Base-by-base conservation (phyloP, 1,284 basidiomycete species). In the Fomes fomentarius region DNA sequence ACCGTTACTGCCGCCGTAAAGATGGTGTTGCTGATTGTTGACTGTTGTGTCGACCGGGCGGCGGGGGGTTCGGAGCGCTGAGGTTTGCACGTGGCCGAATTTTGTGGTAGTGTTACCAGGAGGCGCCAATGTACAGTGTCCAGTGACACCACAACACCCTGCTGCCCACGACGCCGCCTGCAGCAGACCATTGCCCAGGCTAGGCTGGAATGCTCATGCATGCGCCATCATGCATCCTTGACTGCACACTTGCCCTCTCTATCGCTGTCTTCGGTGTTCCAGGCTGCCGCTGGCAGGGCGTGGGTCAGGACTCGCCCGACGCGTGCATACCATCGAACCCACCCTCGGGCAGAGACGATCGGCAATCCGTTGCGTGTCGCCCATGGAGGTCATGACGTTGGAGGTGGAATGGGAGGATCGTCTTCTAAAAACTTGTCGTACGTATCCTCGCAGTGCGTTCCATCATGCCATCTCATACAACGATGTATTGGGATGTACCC, bases 141-240 rank as follows among this genome's bases (percentile, higher is more conserved):
- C 25, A 28, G 48, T 50, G 45, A 42, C 47, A 21, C 52, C 42
- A 39, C 45, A 7, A 40, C 54, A 50, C 56, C 55, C 24, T 35
- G 26, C 53, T 52, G 60, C 56, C 47, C 51, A 39, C 47, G 47
- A 38, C 40, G 26, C 52, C 33, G 42, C 52, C 47, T 22, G 40
- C 55, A 26, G 28, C 55, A 60, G 46, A 52, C 55, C n/a, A n/a
- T n/a, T n/a, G n/a, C n/a, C n/a, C 51, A 25, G 37, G 26, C 57
- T 50, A 45, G 52, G 55, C 59, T 65, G 61, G 65, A 62, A 63
- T 66, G 62, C 76, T 75, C 74, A 83, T 87, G 85, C 78, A 87
- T 88, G 84, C 79, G 77, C 75, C 73, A 81, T 67, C 71, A 78
- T 79, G 77, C 72, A 56, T 56, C 70, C 60, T 70, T 76, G 72